These are phyloP conservation scores for Trichoderma sp. DNA, from an alignment of 2,329 filamentous ascomycete species.

Conservation along the genomic window DNA sequence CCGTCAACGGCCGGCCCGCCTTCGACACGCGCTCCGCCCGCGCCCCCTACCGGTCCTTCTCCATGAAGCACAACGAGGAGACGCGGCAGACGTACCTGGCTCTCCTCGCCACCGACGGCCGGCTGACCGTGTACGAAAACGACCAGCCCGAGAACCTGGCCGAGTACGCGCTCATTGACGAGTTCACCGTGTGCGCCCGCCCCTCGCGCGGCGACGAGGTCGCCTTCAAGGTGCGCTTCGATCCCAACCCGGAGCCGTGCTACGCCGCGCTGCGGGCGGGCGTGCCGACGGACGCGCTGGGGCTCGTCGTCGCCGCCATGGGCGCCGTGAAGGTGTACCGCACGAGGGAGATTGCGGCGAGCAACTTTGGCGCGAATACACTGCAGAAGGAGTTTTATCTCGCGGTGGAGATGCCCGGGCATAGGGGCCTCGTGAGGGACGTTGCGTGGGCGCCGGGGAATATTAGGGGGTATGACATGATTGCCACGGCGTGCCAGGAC, in stretches of 20 bases:
- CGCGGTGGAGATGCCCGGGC: conserved; percentile 73
- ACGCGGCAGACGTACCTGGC: conserved; percentile 82
- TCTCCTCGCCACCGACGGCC: conserved; percentile 79
- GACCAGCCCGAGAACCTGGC: conserved; percentile 79
- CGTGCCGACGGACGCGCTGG: conserved; percentile 76
- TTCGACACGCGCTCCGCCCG: conserved; percentile 61
- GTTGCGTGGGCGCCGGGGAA: conserved; percentile 92
- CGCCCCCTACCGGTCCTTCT: conserved; percentile 74
- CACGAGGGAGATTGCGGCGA: conserved; percentile 62
- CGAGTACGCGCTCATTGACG: conserved; percentile 74
- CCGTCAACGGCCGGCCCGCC: conserved; percentile 51
- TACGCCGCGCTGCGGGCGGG: conserved; percentile 77
- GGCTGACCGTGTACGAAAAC: conserved; percentile 80
- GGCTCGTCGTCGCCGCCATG: conserved; percentile 84
- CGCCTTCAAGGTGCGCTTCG: conserved; percentile 82
- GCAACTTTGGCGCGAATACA: conserved; percentile 54
- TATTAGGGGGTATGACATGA: conserved; percentile 83
- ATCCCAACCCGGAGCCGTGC: conserved; percentile 82
- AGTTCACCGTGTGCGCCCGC: conserved; percentile 70
- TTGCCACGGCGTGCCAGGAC: conserved; percentile 92
- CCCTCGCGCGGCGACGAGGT: conserved; percentile 82
- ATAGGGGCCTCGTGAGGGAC: conserved; percentile 79
- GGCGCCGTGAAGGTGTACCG: conserved; percentile 81
- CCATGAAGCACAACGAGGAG: conserved; percentile 80
- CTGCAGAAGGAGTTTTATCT: conserved; percentile 80